These are phyloP conservation scores for Plantago ovata DNA, from an alignment of 257 asterid species.

Conservation along the genomic window DNA sequence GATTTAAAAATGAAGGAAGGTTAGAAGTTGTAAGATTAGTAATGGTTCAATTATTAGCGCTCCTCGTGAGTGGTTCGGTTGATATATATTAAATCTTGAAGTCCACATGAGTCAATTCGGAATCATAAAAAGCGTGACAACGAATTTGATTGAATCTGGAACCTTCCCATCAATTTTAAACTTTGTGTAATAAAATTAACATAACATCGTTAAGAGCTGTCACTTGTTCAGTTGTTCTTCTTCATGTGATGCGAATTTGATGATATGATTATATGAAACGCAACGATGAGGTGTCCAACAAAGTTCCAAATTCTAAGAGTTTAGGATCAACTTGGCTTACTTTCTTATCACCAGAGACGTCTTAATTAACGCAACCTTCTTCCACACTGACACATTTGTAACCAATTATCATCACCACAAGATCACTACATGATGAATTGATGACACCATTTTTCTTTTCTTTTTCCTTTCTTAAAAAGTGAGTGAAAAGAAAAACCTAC, in stretches of 20 bases:
- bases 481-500: too few relatives aligned
- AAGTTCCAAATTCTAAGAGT: neutral
- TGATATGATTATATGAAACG: too few relatives aligned
- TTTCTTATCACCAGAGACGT: neutral
- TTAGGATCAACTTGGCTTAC: neutral
- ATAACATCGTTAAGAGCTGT: constrained; percentile 4
- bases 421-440: too few relatives aligned
- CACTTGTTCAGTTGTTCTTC: constrained; percentile 13
- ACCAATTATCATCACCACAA: too few relatives aligned
- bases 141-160: neutral
- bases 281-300: constrained; percentile 14
- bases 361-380: neutral
- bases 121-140: neutral
- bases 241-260: neutral
- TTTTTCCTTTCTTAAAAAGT: too few relatives aligned
- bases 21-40: too few relatives aligned
- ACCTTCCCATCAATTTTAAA: neutral
- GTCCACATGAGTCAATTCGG: neutral
- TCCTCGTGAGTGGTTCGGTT: neutral
- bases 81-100: neutral
- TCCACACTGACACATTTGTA: neutral
- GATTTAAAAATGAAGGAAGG: too few relatives aligned
- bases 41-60: too few relatives aligned
- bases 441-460: too few relatives aligned
- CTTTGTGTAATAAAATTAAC: neutral